phyloP scores from a whole-genome alignment of 179 eudicot genomes.

The Monotropa hypopitys region DNA sequence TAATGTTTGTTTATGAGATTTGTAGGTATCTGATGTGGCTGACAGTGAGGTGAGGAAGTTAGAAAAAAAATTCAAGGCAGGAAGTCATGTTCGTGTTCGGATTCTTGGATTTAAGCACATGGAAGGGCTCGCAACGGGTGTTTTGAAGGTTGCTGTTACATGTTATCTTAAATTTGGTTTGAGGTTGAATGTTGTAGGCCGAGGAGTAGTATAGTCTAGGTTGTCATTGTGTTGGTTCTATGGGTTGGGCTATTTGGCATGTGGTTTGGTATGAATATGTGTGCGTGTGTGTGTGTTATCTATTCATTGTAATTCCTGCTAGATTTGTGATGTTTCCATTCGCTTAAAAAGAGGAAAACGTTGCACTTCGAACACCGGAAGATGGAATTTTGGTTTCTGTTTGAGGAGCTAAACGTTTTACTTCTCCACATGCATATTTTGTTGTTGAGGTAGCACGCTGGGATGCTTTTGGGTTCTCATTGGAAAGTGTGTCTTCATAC shows the following conservation, averaged over 20 bases:
- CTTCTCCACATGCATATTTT: neutral
- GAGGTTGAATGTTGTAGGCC: neutral
- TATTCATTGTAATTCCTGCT: too few species aligned
- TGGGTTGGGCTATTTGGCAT: neutral
- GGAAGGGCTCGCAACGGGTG: conserved; percentile 87
- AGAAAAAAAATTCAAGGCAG: conserved; percentile 75
- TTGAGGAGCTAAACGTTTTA: neutral
- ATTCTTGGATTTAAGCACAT: conserved; percentile 79
- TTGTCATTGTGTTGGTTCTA: conserved; percentile 1
- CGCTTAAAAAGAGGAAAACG: neutral
- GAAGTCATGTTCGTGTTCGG: conserved; percentile 63
- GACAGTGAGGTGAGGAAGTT: conserved; percentile 58
- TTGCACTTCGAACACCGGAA: neutral
- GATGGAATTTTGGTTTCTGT: neutral
- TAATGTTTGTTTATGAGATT: conserved; percentile 7
- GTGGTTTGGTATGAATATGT: neutral
- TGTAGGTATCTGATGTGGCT: conserved; percentile 69
- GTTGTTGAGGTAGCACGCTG: neutral
- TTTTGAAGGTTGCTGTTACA: conserved; percentile 46
- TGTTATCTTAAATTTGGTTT: neutral
- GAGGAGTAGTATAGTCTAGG: neutral
- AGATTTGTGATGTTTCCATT: neutral
- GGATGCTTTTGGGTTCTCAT: neutral
- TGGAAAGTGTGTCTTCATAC: neutral
- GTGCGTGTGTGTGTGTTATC: neutral